These are phyloP conservation scores for Papiliotrema flavescens DNA, from an alignment of 1,284 basidiomycete genomes.

Conservation along the genomic window DNA sequence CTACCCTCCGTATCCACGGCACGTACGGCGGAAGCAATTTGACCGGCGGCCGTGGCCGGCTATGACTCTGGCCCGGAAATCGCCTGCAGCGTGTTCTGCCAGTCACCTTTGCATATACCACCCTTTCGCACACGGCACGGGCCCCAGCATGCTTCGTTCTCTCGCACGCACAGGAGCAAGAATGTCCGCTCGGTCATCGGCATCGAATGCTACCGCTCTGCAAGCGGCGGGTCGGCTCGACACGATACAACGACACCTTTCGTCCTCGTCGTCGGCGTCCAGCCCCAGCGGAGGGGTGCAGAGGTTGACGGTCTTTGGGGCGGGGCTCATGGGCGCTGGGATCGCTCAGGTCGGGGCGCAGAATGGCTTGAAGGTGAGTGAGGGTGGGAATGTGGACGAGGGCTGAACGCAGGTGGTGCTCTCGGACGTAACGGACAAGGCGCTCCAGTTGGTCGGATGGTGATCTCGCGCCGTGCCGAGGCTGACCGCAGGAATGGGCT, in stretches of 20 bases:
- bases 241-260: constrained; percentile 26
- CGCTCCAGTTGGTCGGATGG: constrained; percentile 31
- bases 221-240: constrained; percentile 4
- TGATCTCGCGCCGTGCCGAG: not conserved
- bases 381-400: not conserved
- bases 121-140: no score
- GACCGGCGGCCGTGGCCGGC: no score
- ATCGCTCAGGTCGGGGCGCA: constrained; percentile 54
- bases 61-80: no score
- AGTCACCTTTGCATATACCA: no score
- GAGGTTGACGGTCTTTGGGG: constrained; percentile 51
- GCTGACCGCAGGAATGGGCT: constrained; percentile 51
- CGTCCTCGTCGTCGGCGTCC: constrained; percentile 5
- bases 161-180: not conserved
- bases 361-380: constrained; percentile 49
- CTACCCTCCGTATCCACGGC: no score
- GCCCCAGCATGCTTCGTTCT: not conserved
- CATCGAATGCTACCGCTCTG: no score
- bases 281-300: constrained; percentile 23
- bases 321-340: constrained; percentile 55
- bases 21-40: no score
- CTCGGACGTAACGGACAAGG: constrained; percentile 50
- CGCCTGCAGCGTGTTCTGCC: no score
- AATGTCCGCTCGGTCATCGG: no score
- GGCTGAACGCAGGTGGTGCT: constrained; percentile 33